phyloP scores from a whole-genome alignment of 306 rosid genomes.

The Glycine tomentella region DNA sequence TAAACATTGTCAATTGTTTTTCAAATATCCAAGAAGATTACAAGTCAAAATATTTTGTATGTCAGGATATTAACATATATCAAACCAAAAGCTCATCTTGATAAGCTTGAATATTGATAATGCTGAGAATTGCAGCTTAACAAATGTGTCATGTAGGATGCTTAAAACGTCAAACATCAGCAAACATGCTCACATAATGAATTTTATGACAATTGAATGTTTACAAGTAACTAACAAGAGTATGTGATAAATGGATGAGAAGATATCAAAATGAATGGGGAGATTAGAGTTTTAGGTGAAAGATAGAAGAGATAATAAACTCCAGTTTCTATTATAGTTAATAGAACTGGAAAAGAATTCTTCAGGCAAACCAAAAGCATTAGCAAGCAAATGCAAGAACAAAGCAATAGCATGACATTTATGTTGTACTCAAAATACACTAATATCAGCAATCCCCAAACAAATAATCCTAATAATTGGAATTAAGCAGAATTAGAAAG shows the following conservation, averaged over 20 bases:
- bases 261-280: background rate
- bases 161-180: background rate
- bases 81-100: background rate
- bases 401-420: background rate
- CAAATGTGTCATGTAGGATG: slow-evolving; percentile 17
- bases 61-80: slow-evolving; percentile 24
- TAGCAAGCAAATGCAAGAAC: background rate
- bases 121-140: background rate
- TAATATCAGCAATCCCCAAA: background rate
- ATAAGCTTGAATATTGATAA: slow-evolving; percentile 3
- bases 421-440: slow-evolving; percentile 4
- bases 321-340: no score
- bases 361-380: background rate
- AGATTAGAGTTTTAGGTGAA: background rate
- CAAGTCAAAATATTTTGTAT: slow-evolving; percentile 5
- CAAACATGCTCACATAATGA: slow-evolving; percentile 8
- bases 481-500: background rate
- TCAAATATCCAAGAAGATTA: slow-evolving; percentile 34
- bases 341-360: no score
- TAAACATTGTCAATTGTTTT: slow-evolving; percentile 21
- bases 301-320: background rate
- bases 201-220: slow-evolving; percentile 12
- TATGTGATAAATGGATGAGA: background rate
- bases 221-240: background rate
- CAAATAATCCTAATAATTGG: background rate